Conservation (phyloP, 2,329 filamentous ascomycete species). For the Cadophora gregata region DNA sequence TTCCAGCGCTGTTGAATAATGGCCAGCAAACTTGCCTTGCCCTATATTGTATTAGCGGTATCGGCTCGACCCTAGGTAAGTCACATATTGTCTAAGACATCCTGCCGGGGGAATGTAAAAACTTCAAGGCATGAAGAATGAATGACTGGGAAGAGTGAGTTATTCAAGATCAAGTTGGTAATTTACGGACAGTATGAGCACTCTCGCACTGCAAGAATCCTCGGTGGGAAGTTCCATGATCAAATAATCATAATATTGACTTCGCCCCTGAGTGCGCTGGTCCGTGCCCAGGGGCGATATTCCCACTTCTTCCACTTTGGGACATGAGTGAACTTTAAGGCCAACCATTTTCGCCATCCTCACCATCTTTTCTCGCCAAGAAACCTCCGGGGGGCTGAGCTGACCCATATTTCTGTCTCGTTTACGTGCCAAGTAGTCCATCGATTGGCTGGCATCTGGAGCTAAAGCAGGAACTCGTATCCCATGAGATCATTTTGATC, state of each 20-base stretch:
- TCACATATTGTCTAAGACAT: no score
- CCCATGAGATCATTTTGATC: conserved; percentile 2
- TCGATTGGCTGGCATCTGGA: neutral
- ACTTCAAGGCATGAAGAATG: no score
- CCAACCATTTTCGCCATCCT: no score
- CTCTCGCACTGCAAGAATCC: neutral
- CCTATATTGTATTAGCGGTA: no score
- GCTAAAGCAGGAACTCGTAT: conserved; percentile 14
- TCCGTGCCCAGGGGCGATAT: neutral
- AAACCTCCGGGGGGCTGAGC: neutral
- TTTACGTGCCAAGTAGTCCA: neutral
- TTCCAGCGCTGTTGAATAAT: no score
- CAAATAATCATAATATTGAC: neutral
- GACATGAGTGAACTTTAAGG: neutral
- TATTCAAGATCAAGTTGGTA: no score
- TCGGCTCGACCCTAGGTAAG: no score
- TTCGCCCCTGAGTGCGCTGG: neutral
- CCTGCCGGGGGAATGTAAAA: no score
- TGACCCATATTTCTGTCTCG: neutral
- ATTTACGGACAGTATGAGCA: no score
- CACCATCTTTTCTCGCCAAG: conserved; percentile 4
- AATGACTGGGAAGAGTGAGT: no score
- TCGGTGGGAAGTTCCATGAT: neutral
- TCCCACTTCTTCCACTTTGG: neutral
- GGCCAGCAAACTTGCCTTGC: no score